Percentiles rank a stretch among this genome's conserved stretches.
Evolutionary conservation across 495 filamentous ascomycete species (phyloP).

Genomic region (Hypomontagnella monticulosa): DNA sequence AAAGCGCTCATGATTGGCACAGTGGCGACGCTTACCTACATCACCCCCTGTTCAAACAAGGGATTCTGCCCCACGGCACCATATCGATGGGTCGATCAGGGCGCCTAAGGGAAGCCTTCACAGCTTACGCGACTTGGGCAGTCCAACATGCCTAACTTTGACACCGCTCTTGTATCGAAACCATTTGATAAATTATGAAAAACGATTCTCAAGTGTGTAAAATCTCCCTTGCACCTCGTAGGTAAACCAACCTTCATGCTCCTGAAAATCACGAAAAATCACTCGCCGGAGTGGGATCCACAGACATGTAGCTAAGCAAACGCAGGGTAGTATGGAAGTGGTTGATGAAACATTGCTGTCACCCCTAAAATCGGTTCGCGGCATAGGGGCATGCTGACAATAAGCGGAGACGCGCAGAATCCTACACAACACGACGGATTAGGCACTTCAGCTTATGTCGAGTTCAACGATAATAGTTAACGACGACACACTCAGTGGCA

Average conservation of each 20-base stretch:
- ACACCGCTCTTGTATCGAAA: not conserved
- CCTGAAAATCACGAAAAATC: slow-evolving; percentile 8
- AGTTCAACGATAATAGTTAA: no score
- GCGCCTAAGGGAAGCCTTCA: not conserved
- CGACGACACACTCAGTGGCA: no score
- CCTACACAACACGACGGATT: no score
- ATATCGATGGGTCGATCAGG: slow-evolving; percentile 27
- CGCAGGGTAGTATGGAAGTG: slow-evolving; percentile 4
- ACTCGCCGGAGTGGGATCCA: not conserved
- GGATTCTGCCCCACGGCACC: slow-evolving; percentile 29
- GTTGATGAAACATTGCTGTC: slow-evolving; percentile 27
- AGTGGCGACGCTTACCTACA: slow-evolving; percentile 6
- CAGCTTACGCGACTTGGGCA: not conserved
- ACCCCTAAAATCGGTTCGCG: slow-evolving; percentile 19
- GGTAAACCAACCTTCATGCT: not conserved
- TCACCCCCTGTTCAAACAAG: slow-evolving; percentile 9
- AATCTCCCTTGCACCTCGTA: slow-evolving; percentile 1
- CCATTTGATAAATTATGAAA: not conserved
- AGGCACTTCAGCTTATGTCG: no score
- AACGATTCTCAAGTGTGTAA: not conserved
- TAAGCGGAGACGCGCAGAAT: no score
- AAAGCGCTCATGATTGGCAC: slow-evolving; percentile 30
- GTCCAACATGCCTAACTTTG: not conserved
- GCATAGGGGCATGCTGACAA: not conserved
- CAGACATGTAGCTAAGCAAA: slow-evolving; percentile 14